Conservation (phyloP, 441 rosid species). For the Codiaeum variegatum region DNA sequence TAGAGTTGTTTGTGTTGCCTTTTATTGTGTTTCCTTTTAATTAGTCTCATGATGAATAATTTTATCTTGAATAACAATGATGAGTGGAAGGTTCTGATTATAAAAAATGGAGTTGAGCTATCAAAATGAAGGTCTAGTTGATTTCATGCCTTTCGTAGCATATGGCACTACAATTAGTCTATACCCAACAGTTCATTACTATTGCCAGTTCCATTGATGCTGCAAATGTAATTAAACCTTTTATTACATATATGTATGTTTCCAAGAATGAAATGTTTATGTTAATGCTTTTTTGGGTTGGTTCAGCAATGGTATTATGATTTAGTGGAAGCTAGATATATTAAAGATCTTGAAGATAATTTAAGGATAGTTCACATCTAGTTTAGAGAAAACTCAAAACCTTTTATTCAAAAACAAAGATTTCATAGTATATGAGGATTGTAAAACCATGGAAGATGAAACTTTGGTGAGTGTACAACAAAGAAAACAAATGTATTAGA, state of each 20-base stretch:
- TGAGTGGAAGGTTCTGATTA: slow-evolving; percentile 54
- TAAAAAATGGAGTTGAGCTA: slow-evolving; percentile 55
- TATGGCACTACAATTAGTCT: slow-evolving; percentile 58
- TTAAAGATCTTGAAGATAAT: slow-evolving; percentile 67
- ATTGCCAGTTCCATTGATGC: slow-evolving; percentile 75
- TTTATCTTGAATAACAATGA: slow-evolving; percentile 46
- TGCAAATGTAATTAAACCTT: slow-evolving; percentile 48
- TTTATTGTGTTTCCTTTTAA: no score
- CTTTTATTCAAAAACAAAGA: slow-evolving; percentile 71
- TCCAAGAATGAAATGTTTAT: background rate
- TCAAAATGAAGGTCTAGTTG: slow-evolving; percentile 59
- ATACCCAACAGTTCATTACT: slow-evolving; percentile 57
- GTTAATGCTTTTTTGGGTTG: background rate
- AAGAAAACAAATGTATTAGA: background rate
- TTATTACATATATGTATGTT: background rate
- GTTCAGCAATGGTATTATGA: slow-evolving; percentile 79
- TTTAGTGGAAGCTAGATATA: slow-evolving; percentile 63
- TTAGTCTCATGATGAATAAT: no score
- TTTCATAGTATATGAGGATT: slow-evolving; percentile 70
- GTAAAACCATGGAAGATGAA: slow-evolving; percentile 80
- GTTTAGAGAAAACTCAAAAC: slow-evolving; percentile 67
- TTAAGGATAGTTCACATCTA: slow-evolving; percentile 60
- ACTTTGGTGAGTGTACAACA: slow-evolving; percentile 36
- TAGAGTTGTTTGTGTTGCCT: no score
- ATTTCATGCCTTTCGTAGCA: slow-evolving; percentile 62